Evolutionary conservation across 495 filamentous ascomycete species (phyloP).

Genomic region (Hypomontagnella monticulosa): DNA sequence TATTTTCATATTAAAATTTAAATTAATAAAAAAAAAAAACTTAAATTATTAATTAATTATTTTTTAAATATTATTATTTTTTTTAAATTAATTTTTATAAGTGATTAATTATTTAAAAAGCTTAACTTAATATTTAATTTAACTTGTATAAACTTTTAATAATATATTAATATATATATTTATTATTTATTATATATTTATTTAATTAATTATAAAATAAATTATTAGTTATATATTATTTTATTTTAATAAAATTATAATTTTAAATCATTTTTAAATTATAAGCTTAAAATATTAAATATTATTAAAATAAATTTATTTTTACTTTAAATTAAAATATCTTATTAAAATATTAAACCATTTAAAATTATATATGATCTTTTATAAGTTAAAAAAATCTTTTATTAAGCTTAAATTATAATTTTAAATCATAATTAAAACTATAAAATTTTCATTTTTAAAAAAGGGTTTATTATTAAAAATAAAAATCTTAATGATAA

Average conservation of each 20-base stretch:
- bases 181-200: conserved; percentile 81
- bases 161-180: conserved; percentile 75
- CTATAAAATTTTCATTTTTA: conserved; percentile 60
- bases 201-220: conserved; percentile 60
- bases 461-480: conserved; percentile 46
- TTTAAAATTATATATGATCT: conserved; percentile 57
- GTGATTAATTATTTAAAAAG: conserved; percentile 85
- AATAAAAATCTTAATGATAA: conserved; percentile 39
- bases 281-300: conserved; percentile 48
- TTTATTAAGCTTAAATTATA: conserved; percentile 76
- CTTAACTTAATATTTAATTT: conserved; percentile 82
- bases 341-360: conserved; percentile 43
- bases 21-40: too few relatives aligned
- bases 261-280: conserved; percentile 47
- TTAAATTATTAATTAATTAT: background rate
- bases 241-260: conserved; percentile 68
- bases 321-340: conserved; percentile 54
- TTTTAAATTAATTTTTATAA: conserved; percentile 80
- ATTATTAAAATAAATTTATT: conserved; percentile 55
- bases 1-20: background rate
- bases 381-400: conserved; percentile 63
- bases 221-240: too few relatives aligned
- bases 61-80: conserved; percentile 62
- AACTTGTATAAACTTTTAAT: conserved; percentile 76
- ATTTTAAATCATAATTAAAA: conserved; percentile 67